phyloP scores from a whole-genome alignment of 208 protist species.

The Novymonas esmeraldas region DNA sequence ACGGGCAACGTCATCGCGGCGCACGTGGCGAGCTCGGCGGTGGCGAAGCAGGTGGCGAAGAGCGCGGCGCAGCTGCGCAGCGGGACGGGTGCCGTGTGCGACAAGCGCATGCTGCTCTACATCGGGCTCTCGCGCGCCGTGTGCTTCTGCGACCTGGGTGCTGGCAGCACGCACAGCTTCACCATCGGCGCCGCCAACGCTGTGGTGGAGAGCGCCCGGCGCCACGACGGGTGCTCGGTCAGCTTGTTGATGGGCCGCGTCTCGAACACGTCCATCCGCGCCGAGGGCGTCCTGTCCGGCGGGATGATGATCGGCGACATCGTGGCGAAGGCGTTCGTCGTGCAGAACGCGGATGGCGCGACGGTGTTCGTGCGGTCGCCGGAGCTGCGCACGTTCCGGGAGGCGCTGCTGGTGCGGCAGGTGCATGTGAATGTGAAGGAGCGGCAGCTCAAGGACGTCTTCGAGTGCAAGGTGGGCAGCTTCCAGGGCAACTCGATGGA shows the following conservation, averaged over 20 bases:
- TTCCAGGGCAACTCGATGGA: slow-evolving; percentile 67
- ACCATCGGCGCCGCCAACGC: slow-evolving; percentile 43
- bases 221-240: slow-evolving; percentile 24
- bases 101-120: slow-evolving; percentile 34
- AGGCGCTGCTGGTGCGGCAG: slow-evolving; percentile 44
- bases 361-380: slow-evolving; percentile 53
- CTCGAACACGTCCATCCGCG: slow-evolving; percentile 51
- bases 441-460: slow-evolving; percentile 87
- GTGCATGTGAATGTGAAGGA: slow-evolving; percentile 82
- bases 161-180: slow-evolving; percentile 75
- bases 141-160: slow-evolving; percentile 69
- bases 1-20: slow-evolving; percentile 21
- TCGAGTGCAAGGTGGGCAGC: slow-evolving; percentile 63
- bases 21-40: slow-evolving; percentile 13
- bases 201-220: slow-evolving; percentile 31
- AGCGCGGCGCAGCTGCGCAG: slow-evolving; percentile 6
- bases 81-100: neutral
- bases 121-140: slow-evolving; percentile 49
- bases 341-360: slow-evolving; percentile 49
- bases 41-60: slow-evolving; percentile 15
- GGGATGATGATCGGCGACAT: slow-evolving; percentile 52
- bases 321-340: slow-evolving; percentile 56
- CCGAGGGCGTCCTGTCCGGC: slow-evolving; percentile 82
- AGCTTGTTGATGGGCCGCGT: slow-evolving; percentile 36
- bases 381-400: slow-evolving; percentile 70